These are phyloP conservation scores for Wickerhamiella shivajii DNA, from an alignment of 805 yeast species.

Conservation along the genomic window DNA sequence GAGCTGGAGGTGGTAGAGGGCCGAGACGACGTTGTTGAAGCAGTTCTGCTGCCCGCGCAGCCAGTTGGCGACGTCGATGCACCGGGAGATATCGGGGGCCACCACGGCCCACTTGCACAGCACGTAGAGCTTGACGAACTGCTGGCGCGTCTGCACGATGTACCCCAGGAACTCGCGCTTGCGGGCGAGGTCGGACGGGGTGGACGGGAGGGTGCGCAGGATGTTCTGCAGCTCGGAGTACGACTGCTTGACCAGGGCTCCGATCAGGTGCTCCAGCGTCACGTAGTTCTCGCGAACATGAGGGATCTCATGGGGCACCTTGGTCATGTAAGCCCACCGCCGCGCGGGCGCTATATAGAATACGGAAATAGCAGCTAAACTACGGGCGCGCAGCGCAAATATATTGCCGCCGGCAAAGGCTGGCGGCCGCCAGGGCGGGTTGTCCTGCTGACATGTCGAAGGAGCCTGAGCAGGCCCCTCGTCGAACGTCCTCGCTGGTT, in stretches of 20 bases:
- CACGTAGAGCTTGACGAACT: slow-evolving; percentile 72
- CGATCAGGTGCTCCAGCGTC: slow-evolving; percentile 44
- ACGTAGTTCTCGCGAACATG: slow-evolving; percentile 60
- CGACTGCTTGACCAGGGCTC: slow-evolving; percentile 44
- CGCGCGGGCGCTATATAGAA: too few relatives aligned
- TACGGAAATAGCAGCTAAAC: too few relatives aligned
- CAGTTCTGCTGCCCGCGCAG: slow-evolving; percentile 61
- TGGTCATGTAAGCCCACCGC: too few relatives aligned
- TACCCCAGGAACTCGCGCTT: slow-evolving; percentile 56
- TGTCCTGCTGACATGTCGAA: too few relatives aligned
- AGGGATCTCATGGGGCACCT: slow-evolving; percentile 48
- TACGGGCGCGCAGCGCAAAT: too few relatives aligned
- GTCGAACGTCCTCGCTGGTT: too few relatives aligned
- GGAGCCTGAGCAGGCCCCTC: too few relatives aligned
- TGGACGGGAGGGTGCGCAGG: slow-evolving; percentile 43
- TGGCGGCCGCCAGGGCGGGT: too few relatives aligned
- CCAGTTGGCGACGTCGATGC: slow-evolving; percentile 84
- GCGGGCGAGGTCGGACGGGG: slow-evolving; percentile 43
- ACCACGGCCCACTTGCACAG: slow-evolving; percentile 77
- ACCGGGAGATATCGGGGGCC: slow-evolving; percentile 50
- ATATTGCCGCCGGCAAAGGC: too few relatives aligned
- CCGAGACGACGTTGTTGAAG: slow-evolving; percentile 48
- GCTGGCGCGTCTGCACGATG: slow-evolving; percentile 62
- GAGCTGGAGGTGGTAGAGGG: slow-evolving; percentile 51
- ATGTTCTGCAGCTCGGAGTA: slow-evolving; percentile 47